Evolutionary conservation across 2,329 filamentous ascomycete genomes (phyloP).

Genomic region (Alternaria dauci): DNA sequence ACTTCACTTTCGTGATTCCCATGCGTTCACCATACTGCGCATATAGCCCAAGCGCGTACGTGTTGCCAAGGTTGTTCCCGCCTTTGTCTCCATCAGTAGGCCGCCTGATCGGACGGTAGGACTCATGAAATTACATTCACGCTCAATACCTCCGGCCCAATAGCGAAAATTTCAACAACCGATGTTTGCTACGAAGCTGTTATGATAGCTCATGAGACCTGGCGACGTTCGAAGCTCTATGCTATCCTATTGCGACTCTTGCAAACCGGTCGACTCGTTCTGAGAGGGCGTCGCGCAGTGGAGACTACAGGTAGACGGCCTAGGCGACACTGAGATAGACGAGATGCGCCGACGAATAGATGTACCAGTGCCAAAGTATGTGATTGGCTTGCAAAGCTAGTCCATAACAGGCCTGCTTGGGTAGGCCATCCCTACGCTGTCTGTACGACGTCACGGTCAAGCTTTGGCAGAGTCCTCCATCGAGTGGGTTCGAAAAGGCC

Average conservation of each 20-base stretch:
- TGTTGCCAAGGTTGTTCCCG: not conserved
- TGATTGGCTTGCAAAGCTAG: not conserved
- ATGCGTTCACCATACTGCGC: not conserved
- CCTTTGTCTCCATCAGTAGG: not conserved
- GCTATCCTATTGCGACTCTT: no score
- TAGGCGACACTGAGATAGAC: not conserved
- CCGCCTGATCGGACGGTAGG: not conserved
- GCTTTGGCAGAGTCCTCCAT: not conserved
- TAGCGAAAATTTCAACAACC: not conserved
- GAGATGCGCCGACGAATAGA: not conserved
- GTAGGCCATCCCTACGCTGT: not conserved
- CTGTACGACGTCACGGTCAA: not conserved
- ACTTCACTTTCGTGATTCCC: not conserved
- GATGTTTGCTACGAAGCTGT: no score
- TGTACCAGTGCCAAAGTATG: not conserved
- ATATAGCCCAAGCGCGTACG: not conserved
- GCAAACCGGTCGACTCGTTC: not conserved
- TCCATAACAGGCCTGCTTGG: not conserved
- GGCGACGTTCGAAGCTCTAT: no score
- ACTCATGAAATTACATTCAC: not conserved
- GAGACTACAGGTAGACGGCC: accelerated
- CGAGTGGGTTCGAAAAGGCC: not conserved
- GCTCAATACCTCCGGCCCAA: not conserved
- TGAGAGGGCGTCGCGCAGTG: no score
- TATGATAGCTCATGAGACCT: not conserved